phyloP scores from a whole-genome alignment of 148 eudicot genomes.

The Rhododendron williamsianum region DNA sequence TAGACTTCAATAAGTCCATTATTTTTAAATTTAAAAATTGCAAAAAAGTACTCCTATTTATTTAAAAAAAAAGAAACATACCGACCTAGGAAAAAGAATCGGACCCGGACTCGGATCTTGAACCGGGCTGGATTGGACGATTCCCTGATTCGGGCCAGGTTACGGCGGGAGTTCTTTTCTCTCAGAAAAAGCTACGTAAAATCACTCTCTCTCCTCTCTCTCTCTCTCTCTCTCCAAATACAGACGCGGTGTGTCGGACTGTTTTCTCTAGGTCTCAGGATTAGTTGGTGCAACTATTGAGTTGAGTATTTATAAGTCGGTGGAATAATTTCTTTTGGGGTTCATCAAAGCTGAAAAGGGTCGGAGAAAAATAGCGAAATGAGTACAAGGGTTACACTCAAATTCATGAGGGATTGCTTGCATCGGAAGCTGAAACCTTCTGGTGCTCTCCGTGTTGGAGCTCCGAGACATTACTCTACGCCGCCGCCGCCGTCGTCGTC shows the following conservation, averaged over 20 bases:
- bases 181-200: background rate
- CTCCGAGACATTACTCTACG: slow-evolving; percentile 16
- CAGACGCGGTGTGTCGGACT: too few species aligned
- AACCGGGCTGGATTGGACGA: background rate
- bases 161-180: background rate
- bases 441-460: background rate
- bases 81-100: too few species aligned
- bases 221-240: background rate
- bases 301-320: background rate
- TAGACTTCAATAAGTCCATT: too few species aligned
- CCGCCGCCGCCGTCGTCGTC: background rate
- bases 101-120: background rate
- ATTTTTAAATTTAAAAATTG: too few species aligned
- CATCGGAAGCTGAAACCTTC: slow-evolving; percentile 6
- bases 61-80: too few species aligned
- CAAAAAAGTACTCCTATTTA: too few species aligned
- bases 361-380: slow-evolving; percentile 7
- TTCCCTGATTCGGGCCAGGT: background rate
- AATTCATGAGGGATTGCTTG: slow-evolving; percentile 22
- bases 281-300: background rate
- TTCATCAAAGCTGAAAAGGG: background rate
- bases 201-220: background rate
- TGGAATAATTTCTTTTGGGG: background rate
- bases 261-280: too few species aligned
- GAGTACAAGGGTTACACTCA: slow-evolving; percentile 25